Base-by-base conservation (phyloP, 805 yeast genomes). In the Hanseniaspora lachancei region DNA sequence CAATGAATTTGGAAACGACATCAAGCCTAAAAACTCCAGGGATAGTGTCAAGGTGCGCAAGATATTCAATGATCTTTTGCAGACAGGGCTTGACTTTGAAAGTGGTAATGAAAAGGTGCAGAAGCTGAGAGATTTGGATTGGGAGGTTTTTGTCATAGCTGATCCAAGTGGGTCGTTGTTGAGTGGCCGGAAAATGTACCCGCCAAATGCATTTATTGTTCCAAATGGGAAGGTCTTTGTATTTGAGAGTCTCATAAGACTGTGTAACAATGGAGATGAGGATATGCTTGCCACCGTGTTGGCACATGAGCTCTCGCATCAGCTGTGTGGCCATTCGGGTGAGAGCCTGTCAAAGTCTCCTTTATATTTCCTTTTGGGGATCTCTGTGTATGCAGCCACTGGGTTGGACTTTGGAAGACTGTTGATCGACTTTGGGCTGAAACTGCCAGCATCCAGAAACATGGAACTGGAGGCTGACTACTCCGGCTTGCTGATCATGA, bases 401-500 rank as follows among this genome's bases (percentile, higher is more conserved):
- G 88, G 95, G 5, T 70, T 80, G 6, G 69, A 74, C 54, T 63
- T 85, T 56, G 78, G 78, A 62, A 75, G 77, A 53, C 60, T 85
- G 35, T 67, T 86, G 16, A 61, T 77, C 27, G 75, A 75, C 29
- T 75, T 88, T 0, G 65, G 80, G 15, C 66, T 89, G 49, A 78
- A 80, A 60, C 77, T 84, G 77, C 97, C 97, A 0, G 85, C 95
- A 0, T 85, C 95, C 0, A 74, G 99, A 62, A 87, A 80, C 58
- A 88, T 88, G 96, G 99, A 93, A 68, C 77, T 88, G 0, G 98
- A 93, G 67, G 97, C 98, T 0, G 98, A 93, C 68, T 82, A 83
- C 62, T 89, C 93, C 34, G 99, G 99, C 0, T 72, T 93, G 58
- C 84, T 88, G 81, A 74, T 91, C 61, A 86, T 91, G 96, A 79